Conservation (phyloP, 495 filamentous ascomycete genomes). For the Neurospora cerealis region DNA sequence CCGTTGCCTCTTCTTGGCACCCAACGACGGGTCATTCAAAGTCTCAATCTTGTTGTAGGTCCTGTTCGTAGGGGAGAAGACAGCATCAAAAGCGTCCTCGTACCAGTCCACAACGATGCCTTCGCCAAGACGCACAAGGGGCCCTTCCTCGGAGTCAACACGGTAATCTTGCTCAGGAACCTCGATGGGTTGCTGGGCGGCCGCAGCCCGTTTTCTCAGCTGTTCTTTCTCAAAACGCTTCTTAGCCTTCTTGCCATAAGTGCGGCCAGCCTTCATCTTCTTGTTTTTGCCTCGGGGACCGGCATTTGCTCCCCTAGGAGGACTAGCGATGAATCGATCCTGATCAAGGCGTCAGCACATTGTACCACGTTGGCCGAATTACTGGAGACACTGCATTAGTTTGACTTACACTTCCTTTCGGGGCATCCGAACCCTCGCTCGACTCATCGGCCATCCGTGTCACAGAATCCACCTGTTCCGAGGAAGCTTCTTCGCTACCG, state of each 20-base stretch:
- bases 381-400: neutral
- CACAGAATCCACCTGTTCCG: constrained; percentile 6
- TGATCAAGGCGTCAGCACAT: neutral
- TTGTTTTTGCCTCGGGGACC: constrained; percentile 21
- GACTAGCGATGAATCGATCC: neutral
- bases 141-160: constrained; percentile 37
- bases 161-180: constrained; percentile 6
- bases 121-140: constrained; percentile 66
- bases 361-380: neutral
- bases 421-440: constrained; percentile 30
- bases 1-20: constrained; percentile 48
- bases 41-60: constrained; percentile 43
- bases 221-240: constrained; percentile 25
- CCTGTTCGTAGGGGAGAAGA: constrained; percentile 47
- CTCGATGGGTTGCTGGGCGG: constrained; percentile 20
- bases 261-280: constrained; percentile 25
- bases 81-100: constrained; percentile 48
- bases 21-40: constrained; percentile 57
- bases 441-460: constrained; percentile 45
- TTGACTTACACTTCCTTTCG: constrained; percentile 22
- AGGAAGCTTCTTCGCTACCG: constrained; percentile 22
- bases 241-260: constrained; percentile 29
- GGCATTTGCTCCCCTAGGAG: neutral
- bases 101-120: constrained; percentile 80
- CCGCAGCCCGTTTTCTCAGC: constrained; percentile 7